A percentile compares a stretch with the other conserved stretches of the same genome.
Conservation (phyloP, 2,329 filamentous ascomycete genomes). For the Fusarium sp. region DNA sequence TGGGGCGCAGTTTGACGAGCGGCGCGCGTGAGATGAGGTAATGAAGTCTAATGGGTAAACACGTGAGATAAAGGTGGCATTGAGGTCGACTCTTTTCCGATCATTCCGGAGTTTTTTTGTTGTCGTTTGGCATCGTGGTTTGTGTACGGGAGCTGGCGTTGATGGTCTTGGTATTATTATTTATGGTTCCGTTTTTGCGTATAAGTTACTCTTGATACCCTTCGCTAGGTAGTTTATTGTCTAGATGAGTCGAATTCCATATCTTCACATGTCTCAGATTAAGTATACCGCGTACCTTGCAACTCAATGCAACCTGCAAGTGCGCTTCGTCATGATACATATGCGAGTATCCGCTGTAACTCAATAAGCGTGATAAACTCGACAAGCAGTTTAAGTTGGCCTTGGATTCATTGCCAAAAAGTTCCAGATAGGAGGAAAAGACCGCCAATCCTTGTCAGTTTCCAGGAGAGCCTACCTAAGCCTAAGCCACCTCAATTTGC, state of each 20-base stretch:
- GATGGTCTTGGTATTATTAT: conserved; percentile 11
- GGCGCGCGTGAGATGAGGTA: conserved; percentile 42
- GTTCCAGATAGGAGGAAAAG: conserved; percentile 11
- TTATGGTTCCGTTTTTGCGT: conserved; percentile 23
- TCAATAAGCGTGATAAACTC: conserved; percentile 17
- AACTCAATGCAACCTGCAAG: neutral
- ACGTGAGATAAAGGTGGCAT: conserved; percentile 15
- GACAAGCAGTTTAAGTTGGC: neutral
- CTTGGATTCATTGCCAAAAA: neutral
- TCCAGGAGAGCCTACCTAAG: conserved; percentile 31
- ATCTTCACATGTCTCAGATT: conserved; percentile 2
- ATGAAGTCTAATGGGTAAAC: conserved; percentile 28
- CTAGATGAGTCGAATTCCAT: conserved; percentile 32
- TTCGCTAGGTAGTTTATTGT: conserved; percentile 34
- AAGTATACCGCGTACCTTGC: neutral
- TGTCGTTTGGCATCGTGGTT: conserved; percentile 8
- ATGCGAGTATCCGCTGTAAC: conserved; percentile 27
- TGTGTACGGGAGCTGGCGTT: conserved; percentile 29
- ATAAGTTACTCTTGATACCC: conserved; percentile 47
- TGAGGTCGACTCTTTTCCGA: conserved; percentile 21
- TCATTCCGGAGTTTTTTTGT: conserved; percentile 36
- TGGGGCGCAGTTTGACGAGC: conserved; percentile 43
- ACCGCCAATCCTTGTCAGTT: conserved; percentile 33
- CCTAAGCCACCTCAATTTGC: conserved; percentile 43
- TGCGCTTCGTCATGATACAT: conserved; percentile 10